Percentiles rank a stretch among this genome's conserved stretches.
Conservation (phyloP, 163 green algal genomes). For the Scenedesmus sp. region DNA sequence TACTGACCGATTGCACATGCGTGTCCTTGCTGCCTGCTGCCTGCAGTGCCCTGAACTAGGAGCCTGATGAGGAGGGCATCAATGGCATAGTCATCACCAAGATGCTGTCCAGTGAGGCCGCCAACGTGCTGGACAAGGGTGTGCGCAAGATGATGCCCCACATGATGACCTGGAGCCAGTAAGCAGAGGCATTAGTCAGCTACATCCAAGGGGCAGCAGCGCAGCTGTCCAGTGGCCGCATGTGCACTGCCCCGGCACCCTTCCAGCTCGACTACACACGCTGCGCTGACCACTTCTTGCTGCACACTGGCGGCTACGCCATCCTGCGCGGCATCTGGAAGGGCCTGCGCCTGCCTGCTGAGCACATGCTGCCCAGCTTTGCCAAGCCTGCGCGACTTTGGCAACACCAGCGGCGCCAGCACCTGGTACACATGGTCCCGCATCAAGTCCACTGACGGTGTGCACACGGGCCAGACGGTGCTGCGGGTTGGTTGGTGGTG, state of each 20-base stretch:
- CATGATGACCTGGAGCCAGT: slow-evolving; percentile 74
- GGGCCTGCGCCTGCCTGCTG: slow-evolving; percentile 63
- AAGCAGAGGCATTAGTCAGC: slow-evolving; percentile 62
- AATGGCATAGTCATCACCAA: slow-evolving; percentile 65
- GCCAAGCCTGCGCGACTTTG: too few species aligned
- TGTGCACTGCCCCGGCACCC: background rate
- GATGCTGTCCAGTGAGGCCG: slow-evolving; percentile 51
- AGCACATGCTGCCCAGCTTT: slow-evolving; percentile 71
- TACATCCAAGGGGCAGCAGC: slow-evolving; percentile 38
- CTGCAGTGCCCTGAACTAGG: slow-evolving; percentile 64
- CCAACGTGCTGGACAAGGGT: slow-evolving; percentile 49
- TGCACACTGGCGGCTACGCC: slow-evolving; percentile 72
- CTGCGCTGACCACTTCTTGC: slow-evolving; percentile 71
- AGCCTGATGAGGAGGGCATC: slow-evolving; percentile 66
- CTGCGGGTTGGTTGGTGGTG: slow-evolving; percentile 75
- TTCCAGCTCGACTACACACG: slow-evolving; percentile 70
- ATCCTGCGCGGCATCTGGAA: slow-evolving; percentile 72
- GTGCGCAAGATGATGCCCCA: slow-evolving; percentile 48
- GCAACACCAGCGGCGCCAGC: too few species aligned
- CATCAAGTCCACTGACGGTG: too few species aligned
- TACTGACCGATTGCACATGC: background rate
- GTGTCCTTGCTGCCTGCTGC: too few species aligned
- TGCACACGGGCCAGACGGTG: too few species aligned
- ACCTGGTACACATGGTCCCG: too few species aligned
- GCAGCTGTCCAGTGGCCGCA: background rate